Evolutionary conservation across 2,329 filamentous ascomycete species (phyloP), one percentile per base, ranked within the genome.

Genomic region (Trichothecium sympodiale): DNA sequence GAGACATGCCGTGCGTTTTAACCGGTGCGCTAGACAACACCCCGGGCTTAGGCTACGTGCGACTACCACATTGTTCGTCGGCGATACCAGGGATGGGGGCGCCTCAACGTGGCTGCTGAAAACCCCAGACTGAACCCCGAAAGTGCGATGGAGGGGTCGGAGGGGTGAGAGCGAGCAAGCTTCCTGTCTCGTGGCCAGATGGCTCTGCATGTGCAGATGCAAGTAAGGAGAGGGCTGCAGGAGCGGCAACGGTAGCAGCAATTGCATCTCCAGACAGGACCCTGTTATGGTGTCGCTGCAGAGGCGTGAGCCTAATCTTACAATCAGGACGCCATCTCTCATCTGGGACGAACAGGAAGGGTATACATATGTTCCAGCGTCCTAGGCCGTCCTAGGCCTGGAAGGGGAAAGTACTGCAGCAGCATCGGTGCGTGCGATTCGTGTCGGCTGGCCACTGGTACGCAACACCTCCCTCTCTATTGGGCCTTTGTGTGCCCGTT

Each of bases 361-460:
- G n/a, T n/a, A n/a, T n/a, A n/a, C n/a, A n/a, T n/a, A n/a, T n/a
- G n/a, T n/a, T n/a, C n/a, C n/a, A n/a, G n/a, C n/a, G n/a, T n/a
- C n/a, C n/a, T n/a, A n/a, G n/a, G n/a, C n/a, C 20, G 10, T 10
- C 10, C 20, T 25, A 25, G 18, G n/a, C 31, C 18, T 4, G 17
- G 31, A 9, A 33, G 8, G 16, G 18, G 18, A 23, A 33, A 33
- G n/a, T 33, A 33, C 17, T 12, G 16, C 2, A 33, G 15, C 15
- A 16, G 20, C 31, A 33, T 20, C 14, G 31, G 20, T 20, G 31
- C 31, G 5, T 33, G 31, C 31, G 17, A 33, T 17, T 33, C 31
- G 3, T 33, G 31, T 14, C 31, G 31, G 8, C 12, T 14, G n/a
- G 17, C 18, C 8, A 17, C 17, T 14, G 31, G 31, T 10, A 25